These are phyloP conservation scores for Aspergillus felis DNA, from an alignment of 2,329 filamentous ascomycete genomes.

Conservation along the genomic window DNA sequence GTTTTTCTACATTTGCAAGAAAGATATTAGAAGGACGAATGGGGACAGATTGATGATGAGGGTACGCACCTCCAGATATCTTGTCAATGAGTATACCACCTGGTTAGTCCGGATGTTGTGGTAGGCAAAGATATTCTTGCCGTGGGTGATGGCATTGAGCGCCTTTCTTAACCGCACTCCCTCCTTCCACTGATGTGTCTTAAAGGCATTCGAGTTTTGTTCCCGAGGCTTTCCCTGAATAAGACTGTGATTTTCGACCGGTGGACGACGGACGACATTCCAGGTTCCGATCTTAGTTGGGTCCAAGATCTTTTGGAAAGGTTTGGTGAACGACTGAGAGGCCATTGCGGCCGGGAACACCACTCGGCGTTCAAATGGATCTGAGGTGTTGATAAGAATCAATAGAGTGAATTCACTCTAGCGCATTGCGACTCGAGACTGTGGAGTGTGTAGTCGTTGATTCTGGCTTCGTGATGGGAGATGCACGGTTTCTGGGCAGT, in stretches of 20 bases:
- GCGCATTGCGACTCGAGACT: slow-evolving; percentile 15
- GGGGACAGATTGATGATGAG: neutral
- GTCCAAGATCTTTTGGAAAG: slow-evolving; percentile 36
- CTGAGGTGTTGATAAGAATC: neutral
- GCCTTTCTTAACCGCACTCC: slow-evolving; percentile 42
- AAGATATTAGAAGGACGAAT: slow-evolving; percentile 6
- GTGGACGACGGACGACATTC: slow-evolving; percentile 34
- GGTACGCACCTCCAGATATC: slow-evolving; percentile 51
- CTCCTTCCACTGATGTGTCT: slow-evolving; percentile 35
- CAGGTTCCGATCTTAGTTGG: slow-evolving; percentile 37
- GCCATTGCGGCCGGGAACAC: slow-evolving; percentile 33
- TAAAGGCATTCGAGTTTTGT: slow-evolving; percentile 41
- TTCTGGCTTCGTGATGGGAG: slow-evolving; percentile 11
- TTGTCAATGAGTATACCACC: slow-evolving; percentile 59
- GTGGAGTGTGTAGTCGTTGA: slow-evolving; percentile 9
- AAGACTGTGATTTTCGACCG: slow-evolving; percentile 28
- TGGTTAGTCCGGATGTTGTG: slow-evolving; percentile 60
- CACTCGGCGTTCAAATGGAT: slow-evolving; percentile 9
- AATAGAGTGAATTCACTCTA: slow-evolving; percentile 12
- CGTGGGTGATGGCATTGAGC: slow-evolving; percentile 47
- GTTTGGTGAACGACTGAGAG: slow-evolving; percentile 20
- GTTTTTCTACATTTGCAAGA: slow-evolving; percentile 40
- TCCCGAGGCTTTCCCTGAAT: slow-evolving; percentile 42
- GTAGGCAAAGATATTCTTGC: slow-evolving; percentile 61
- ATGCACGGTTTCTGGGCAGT: neutral